Conservation (phyloP, 2,329 filamentous ascomycete genomes). For the Fusarium globosum region DNA sequence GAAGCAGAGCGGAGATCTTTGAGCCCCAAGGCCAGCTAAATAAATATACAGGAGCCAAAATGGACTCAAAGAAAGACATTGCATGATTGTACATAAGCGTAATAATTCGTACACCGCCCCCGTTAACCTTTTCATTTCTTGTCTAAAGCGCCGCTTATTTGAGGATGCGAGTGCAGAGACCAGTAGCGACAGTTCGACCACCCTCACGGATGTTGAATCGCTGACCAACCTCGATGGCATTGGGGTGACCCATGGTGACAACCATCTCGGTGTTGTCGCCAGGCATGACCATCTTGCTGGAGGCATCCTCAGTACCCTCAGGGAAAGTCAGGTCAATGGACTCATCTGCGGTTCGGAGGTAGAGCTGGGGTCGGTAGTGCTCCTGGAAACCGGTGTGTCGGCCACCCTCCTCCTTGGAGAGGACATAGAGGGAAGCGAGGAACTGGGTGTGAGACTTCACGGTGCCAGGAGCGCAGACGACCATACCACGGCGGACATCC, state of each 20-base stretch:
- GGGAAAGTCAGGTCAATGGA: slow-evolving; percentile 85
- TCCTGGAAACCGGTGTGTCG: slow-evolving; percentile 94
- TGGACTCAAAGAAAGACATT: slow-evolving; percentile 46
- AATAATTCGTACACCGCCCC: slow-evolving; percentile 42
- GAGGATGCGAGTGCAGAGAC: slow-evolving; percentile 80
- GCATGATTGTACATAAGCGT: slow-evolving; percentile 45
- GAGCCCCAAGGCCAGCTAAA: slow-evolving; percentile 46
- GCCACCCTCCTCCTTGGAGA: slow-evolving; percentile 97
- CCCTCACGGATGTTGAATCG: slow-evolving; percentile 99
- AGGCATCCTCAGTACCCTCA: slow-evolving; percentile 78
- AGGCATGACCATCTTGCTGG: slow-evolving; percentile 90
- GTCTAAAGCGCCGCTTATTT: slow-evolving; percentile 55
- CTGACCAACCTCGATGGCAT: slow-evolving; percentile 90
- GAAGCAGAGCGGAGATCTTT: slow-evolving; percentile 58
- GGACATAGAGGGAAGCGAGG: slow-evolving; percentile 94
- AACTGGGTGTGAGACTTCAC: slow-evolving; percentile 92
- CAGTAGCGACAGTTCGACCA: slow-evolving; percentile 87
- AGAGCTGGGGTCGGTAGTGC: slow-evolving; percentile 98
- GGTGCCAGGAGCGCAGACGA: slow-evolving; percentile 83
- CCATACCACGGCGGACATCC: slow-evolving; percentile 95
- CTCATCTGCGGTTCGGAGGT: slow-evolving; percentile 91
- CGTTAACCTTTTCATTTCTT: slow-evolving; percentile 26
- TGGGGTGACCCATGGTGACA: slow-evolving; percentile 83
- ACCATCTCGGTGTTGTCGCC: slow-evolving; percentile 99
- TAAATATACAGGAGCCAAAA: slow-evolving; percentile 53